These are phyloP conservation scores for Neurospora sp. DNA, from an alignment of 2,329 filamentous ascomycete species.

Conservation along the genomic window DNA sequence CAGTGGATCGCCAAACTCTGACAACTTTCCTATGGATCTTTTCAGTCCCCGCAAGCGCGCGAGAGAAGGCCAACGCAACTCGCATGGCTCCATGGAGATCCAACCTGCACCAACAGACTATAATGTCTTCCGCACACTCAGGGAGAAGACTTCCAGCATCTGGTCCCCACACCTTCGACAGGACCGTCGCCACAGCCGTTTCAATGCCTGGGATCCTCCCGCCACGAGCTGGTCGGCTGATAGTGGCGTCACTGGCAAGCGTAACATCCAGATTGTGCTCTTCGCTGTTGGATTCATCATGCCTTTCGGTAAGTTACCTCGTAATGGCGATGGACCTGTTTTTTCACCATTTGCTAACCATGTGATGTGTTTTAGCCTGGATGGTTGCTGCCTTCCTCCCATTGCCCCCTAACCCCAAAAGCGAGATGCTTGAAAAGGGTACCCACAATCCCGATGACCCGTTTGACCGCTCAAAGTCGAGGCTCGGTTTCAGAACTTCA, in stretches of 20 bases:
- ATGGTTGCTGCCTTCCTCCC: constrained; percentile 69
- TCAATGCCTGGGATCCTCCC: constrained; percentile 64
- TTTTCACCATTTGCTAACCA: background rate
- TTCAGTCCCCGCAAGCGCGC: constrained; percentile 36
- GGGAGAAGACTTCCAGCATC: constrained; percentile 45
- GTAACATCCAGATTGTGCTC: constrained; percentile 64
- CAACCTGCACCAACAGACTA: constrained; percentile 23
- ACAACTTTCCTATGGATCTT: constrained; percentile 35
- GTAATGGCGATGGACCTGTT: background rate
- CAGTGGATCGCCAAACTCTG: constrained; percentile 40
- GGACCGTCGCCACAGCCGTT: constrained; percentile 48
- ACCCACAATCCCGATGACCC: constrained; percentile 28
- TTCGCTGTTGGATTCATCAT: constrained; percentile 72
- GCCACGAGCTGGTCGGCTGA: constrained; percentile 55
- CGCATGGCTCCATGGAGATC: constrained; percentile 34
- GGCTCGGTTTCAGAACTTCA: constrained; percentile 16
- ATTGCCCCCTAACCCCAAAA: constrained; percentile 48
- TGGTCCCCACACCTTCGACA: constrained; percentile 65
- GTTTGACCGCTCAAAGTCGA: constrained; percentile 27
- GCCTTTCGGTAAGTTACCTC: constrained; percentile 49
- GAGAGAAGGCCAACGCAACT: constrained; percentile 25
- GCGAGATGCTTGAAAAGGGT: constrained; percentile 38
- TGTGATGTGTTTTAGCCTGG: constrained; percentile 48
- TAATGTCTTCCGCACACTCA: constrained; percentile 21
- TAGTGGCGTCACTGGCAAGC: constrained; percentile 49